Base-by-base conservation (phyloP, 495 filamentous ascomycete genomes). In the Chaetomidium leptoderma region DNA sequence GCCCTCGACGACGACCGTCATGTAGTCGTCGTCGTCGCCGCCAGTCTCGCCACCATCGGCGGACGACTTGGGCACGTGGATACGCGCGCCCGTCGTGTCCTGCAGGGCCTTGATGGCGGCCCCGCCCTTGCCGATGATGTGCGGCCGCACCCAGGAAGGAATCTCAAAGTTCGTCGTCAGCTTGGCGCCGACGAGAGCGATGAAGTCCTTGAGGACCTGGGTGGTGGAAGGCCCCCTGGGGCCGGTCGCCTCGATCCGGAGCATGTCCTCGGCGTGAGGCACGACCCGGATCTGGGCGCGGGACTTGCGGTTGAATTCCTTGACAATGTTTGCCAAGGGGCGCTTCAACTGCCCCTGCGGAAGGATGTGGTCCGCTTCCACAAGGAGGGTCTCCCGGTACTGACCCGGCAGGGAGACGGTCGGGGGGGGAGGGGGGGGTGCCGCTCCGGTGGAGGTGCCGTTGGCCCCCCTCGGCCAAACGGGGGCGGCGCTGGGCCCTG, bases 111-210 rank as follows among this genome's bases (percentile, higher is more conserved):
- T 90, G 64, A 99, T 89, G 37, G 86, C 91, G n/a, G 88, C 78
- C 53, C 95, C 95, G 69, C 87, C 83, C 51, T 87, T 89, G 66
- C 93, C 95, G 69, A 99, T 97, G 68, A 99, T 89, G 69, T 90
- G 84, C 14, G 90, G 80, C 46, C 90, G 84, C 6, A 89, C 82
- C 32, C 88, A 91, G 14, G 87, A 79, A 24, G 93, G 93, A 56
- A 98, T 86, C 3, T 89, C 79, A 26, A 96, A 79, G 57, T 82
- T 84, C 53, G 88, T 70, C 30, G 84, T 82, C 74, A 91, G 89
- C 85, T 92, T 96, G 5, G 83, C 82, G 62, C 90, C 87, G 60
- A 98, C 83, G 63, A 95, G 86, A 57, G 83, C 83, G 6, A 89
- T 88, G 43, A 96, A 80, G 60, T 97, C 91, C 73, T 86, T 90